Percentiles rank a stretch among this genome's conserved stretches.
phyloP scores from a whole-genome alignment of 257 asterid genomes.

The Lycium ferocissimum region DNA sequence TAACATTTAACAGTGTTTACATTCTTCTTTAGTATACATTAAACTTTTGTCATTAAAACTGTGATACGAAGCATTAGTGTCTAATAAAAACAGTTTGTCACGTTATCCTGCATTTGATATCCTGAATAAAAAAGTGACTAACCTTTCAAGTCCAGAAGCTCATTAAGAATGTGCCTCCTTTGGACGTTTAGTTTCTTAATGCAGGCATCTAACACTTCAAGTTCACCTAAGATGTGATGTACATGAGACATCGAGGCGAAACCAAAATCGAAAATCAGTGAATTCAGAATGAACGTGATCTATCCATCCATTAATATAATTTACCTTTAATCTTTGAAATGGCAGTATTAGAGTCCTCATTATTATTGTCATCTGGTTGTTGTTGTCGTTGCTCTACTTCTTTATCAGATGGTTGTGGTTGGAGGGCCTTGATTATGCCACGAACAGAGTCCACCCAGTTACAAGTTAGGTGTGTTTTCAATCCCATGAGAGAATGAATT shows the following conservation, averaged over 20 bases:
- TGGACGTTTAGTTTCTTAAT: slow-evolving; percentile 24
- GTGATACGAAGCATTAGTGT: too few species aligned
- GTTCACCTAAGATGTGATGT: slow-evolving; percentile 28
- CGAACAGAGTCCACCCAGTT: slow-evolving; percentile 33
- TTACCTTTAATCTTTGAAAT: slow-evolving; percentile 33
- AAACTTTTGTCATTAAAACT: too few species aligned
- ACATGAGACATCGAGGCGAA: background rate
- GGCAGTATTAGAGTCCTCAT: background rate
- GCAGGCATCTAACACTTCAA: slow-evolving; percentile 3
- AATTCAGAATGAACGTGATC: background rate
- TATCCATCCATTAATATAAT: background rate
- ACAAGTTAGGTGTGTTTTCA: slow-evolving; percentile 18
- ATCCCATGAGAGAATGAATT: slow-evolving; percentile 32
- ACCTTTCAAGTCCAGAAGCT: slow-evolving; percentile 39
- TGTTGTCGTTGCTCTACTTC: background rate
- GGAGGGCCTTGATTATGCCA: slow-evolving; percentile 27
- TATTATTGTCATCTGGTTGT: background rate
- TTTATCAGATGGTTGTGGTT: background rate
- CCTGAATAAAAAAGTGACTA: background rate
- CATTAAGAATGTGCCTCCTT: slow-evolving; percentile 29
- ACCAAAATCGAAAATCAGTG: background rate
- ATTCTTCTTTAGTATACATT: too few species aligned
- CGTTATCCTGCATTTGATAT: background rate
- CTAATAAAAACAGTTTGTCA: too few species aligned
- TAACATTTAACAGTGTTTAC: too few species aligned